phyloP scores from a whole-genome alignment of 2,329 filamentous ascomycete genomes.

The Rutstroemia sp. region DNA sequence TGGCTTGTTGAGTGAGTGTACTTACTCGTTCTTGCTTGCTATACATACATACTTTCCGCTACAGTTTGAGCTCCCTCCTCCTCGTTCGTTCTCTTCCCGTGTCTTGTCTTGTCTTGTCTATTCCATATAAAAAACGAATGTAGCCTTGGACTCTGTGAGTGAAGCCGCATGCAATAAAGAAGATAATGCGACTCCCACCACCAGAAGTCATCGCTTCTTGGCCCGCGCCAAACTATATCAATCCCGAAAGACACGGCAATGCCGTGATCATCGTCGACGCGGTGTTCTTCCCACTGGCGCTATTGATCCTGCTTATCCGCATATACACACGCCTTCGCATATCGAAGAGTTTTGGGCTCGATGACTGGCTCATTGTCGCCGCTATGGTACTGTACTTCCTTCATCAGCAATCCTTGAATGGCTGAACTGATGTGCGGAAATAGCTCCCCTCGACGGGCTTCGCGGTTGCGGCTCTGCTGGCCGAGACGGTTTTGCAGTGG shows the following conservation, averaged over 20 bases:
- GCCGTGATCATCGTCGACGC: conserved; percentile 37
- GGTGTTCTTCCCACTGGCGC: conserved; percentile 32
- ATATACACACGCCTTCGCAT: conserved; percentile 40
- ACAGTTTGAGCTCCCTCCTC: no score
- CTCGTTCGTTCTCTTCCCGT: no score
- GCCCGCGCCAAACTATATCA: conserved; percentile 38
- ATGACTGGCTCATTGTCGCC: conserved; percentile 38
- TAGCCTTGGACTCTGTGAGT: no score
- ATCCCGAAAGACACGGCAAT: conserved; percentile 38
- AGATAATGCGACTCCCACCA: conserved; percentile 5
- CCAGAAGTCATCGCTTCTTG: not conserved
- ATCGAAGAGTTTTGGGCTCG: conserved; percentile 38
- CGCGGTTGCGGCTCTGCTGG: conserved; percentile 29
- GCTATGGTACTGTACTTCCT: not conserved
- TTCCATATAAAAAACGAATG: no score
- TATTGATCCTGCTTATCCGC: conserved; percentile 35
- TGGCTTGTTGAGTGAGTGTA: no score
- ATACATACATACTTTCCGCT: no score
- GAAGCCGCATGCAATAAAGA: no score
- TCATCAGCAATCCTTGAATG: not conserved
- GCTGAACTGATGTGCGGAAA: not conserved
- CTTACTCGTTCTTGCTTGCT: no score
- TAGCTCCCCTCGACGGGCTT: conserved; percentile 30
- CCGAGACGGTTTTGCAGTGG: conserved; percentile 30
- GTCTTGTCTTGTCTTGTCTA: no score